Evolutionary conservation across 2,329 filamentous ascomycete genomes (phyloP), one percentile per base, ranked within the genome.

Genomic region (Xylaria polymorpha): DNA sequence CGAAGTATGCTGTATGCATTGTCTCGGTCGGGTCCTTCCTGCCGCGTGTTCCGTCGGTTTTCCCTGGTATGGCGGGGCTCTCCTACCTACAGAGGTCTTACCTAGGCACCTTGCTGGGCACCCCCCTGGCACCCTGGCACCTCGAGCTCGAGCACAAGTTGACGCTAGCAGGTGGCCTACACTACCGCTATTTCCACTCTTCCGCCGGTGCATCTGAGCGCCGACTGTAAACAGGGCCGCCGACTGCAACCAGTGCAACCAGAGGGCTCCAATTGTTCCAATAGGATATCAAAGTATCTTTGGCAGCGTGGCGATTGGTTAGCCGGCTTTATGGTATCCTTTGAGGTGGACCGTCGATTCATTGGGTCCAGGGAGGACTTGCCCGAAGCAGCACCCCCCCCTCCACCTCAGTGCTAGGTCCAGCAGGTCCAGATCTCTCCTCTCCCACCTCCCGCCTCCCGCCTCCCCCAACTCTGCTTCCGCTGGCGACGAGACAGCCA

Each of bases 11-110:
- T 29, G 25, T 29, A 44, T 67, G 50, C 50, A 53, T 51, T 58
- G 61, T 70, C 61, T 67, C 56, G 65, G 68, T 64, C 65, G 68
- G 68, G 39, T 37, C 61, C 65, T 70, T 61, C 61, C 57, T 57
- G 64, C 64, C 55, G 50, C 55, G 43, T 63, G 59, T 59, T 64
- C 67, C 67, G 63, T 53, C 39, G 22, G 25, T 39, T 41, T 51
- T 39, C 37, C 35, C 35, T 37, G 25, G 25, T 37, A 53, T 25
- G 32, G 57, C 48, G 62, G 67, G 66, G 25, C 37, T 22, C 14
- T 61, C 53, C 15, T 22, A 37, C 53, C 15, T 22, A 37, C 44
- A 39, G 55, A 25, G 14, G 56, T 57, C 55, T 65, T 53, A 29
- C 56, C 25, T 29, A 53, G 35, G 35, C 10, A 37, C 64, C 57